Evolutionary conservation across 2,329 filamentous ascomycete species (phyloP), one percentile per base, ranked within the genome.

Genomic region (Penicillium sp.): DNA sequence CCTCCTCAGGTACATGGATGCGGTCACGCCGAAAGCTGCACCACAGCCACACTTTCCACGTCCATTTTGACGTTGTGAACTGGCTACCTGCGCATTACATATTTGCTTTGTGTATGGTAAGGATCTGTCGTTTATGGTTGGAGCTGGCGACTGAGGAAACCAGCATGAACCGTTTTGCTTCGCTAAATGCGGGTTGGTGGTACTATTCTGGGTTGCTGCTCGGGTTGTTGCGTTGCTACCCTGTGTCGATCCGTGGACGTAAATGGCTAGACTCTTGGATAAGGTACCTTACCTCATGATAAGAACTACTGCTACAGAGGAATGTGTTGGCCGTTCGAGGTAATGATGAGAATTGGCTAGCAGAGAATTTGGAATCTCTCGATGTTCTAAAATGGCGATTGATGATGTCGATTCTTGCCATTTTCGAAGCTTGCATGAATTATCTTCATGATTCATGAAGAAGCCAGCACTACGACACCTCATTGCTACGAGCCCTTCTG

Each of bases 221-320:
- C 69, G 64, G 62, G 26, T 10, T 70, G 70, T 42, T 71, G 70
- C 21, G 68, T 67, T 4, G 70, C 68, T 3, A 69, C 54, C 1
- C 67, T 66, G 27, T 71, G 69, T 52, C 63, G 69, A 22, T 58
- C 65, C 19, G 71, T 68, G 1, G 68, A 71, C 52, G 33, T 57
- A 3, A 51, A 65, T 71, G 68, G 68, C 67, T 69, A 0, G 45
- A 33, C 10, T 71, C 69, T 22, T 60, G 55, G 67, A 71, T 53
- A 52, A 61, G 39, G 65, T 64, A 10, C 57, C 62, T 21, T 71
- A 27, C 39, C 63, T n/a, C 50, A 43, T 2, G 68, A 71, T 52
- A 62, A 62, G 33, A 64, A 68, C 33, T 71, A 68, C 4, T 33
- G 11, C 31, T 33, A 13, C 11, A 37, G 27, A 8, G 35, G 35